Evolutionary conservation across 2,329 filamentous ascomycete genomes (phyloP).

Genomic region (Zymoseptoria brevis): DNA sequence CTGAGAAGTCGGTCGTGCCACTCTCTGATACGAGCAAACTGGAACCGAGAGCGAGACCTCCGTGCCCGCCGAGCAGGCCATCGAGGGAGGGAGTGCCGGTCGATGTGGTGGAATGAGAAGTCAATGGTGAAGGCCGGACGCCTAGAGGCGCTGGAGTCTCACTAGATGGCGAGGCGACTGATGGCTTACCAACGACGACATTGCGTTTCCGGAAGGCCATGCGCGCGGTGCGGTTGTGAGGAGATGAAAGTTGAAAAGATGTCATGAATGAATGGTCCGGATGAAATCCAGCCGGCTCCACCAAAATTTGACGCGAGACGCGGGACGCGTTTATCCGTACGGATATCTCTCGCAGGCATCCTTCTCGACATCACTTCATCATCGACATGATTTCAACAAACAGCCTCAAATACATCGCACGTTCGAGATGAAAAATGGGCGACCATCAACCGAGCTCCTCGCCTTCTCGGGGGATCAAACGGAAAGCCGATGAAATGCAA

Average conservation of each 20-base stretch:
- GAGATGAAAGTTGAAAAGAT: not conserved
- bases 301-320: not conserved
- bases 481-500: slow-evolving; percentile 29
- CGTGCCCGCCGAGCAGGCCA: slow-evolving; percentile 74
- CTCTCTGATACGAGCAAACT: slow-evolving; percentile 77
- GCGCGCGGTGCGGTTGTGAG: not conserved
- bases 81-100: slow-evolving; percentile 86
- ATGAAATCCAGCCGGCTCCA: not conserved
- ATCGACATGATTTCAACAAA: not conserved
- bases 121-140: slow-evolving; percentile 76
- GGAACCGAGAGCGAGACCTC: slow-evolving; percentile 73
- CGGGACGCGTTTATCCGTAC: not conserved
- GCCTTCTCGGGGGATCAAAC: slow-evolving; percentile 27
- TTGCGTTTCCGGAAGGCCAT: slow-evolving; percentile 24
- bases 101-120: slow-evolving; percentile 80
- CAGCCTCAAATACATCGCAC: not conserved
- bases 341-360: not conserved
- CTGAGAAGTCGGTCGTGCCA: slow-evolving; percentile 89
- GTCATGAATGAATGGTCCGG: not conserved
- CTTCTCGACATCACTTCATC: not conserved
- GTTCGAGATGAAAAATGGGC: not conserved
- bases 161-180: not conserved
- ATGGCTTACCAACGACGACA: slow-evolving; percentile 11
- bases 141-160: slow-evolving; percentile 35
- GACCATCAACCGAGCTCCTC: not conserved